Evolutionary conservation across 2,329 filamentous ascomycete species (phyloP), one percentile per base, ranked within the genome.

Genomic region (Apiospora sp.): DNA sequence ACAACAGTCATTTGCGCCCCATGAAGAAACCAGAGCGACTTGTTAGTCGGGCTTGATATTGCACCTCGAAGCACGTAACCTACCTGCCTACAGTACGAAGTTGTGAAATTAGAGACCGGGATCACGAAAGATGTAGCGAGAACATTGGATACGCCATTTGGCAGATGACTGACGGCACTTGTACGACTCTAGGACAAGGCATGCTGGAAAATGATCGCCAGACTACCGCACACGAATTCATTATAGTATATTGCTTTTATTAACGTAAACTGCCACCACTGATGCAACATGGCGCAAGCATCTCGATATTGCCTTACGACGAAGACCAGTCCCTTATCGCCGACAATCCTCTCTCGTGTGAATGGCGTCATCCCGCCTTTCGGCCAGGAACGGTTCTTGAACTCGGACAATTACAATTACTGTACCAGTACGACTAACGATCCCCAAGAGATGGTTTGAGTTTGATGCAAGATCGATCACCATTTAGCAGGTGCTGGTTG

Each of bases 321-420:
- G 27, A 61, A 37, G 2, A 37, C 6, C 34, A 41, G 13, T 41
- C 58, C 58, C 10, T 64, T n/a, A 64, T 64, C 58, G 10, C 58
- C 34, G 58, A 64, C 58, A 16, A 64, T 41, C 10, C 19, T 37
- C 14, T 61, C 54, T 8, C 30, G 4, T 64, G 34, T 24, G 58
- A 64, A 64, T 64, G 58, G 58, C 58, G 34, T 64, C 58, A 64
- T 64, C 34, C 34, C 58, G 58, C 22, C 58, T 3, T 37, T 5
- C 58, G 22, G 19, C 58, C 58, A 64, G 51, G 24, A 24, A 10
- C 37, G 37, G 34, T 61, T 34, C 30, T n/a, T 37, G 58, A 3
- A 24, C 58, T 41, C 34, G 58, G 58, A 16, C 16, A 37, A 41
- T 37, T 13, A 24, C 58, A 13, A 22, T 34, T 19, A 19, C n/a